Evolutionary conservation across 495 filamentous ascomycete genomes (phyloP).

Genomic region (Penicillium verhagenii): DNA sequence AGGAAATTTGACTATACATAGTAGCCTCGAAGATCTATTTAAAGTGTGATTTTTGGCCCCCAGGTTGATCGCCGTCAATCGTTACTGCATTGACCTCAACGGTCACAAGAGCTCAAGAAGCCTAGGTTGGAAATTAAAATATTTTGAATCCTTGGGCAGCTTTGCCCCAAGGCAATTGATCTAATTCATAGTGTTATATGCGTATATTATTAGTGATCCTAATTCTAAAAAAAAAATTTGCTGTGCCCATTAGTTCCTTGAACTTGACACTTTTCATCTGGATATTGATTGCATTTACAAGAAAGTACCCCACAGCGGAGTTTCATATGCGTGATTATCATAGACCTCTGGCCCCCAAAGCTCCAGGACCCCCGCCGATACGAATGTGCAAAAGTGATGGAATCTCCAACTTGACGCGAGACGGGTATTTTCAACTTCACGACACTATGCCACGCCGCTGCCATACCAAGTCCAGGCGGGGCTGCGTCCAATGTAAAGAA

Average conservation of each 20-base stretch:
- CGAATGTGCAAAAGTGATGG: not conserved
- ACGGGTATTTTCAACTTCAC: not conserved
- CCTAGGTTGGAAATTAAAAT: too few species aligned
- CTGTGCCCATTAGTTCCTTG: too few species aligned
- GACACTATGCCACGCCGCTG: conserved; percentile 16
- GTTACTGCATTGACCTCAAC: not conserved
- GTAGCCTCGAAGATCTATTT: not conserved
- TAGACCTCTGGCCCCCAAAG: conserved; percentile 1
- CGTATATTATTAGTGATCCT: too few species aligned
- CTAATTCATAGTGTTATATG: too few species aligned
- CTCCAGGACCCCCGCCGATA: not conserved
- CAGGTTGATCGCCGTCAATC: not conserved
- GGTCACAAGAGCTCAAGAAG: not conserved
- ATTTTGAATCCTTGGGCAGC: not conserved
- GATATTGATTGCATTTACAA: not conserved
- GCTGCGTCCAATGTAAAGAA: conserved; percentile 16
- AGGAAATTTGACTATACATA: not conserved
- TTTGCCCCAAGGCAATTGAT: too few species aligned
- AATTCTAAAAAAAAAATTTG: too few species aligned
- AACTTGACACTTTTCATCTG: not conserved
- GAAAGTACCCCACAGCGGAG: not conserved
- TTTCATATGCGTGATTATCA: not conserved
- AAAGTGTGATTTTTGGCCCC: not conserved
- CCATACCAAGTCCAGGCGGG: conserved; percentile 15
- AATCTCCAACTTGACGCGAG: not conserved